Evolutionary conservation across 129 eudicot genomes (phyloP), one percentile per base, ranked within the genome.

Genomic region (Ambrosia trifida): DNA sequence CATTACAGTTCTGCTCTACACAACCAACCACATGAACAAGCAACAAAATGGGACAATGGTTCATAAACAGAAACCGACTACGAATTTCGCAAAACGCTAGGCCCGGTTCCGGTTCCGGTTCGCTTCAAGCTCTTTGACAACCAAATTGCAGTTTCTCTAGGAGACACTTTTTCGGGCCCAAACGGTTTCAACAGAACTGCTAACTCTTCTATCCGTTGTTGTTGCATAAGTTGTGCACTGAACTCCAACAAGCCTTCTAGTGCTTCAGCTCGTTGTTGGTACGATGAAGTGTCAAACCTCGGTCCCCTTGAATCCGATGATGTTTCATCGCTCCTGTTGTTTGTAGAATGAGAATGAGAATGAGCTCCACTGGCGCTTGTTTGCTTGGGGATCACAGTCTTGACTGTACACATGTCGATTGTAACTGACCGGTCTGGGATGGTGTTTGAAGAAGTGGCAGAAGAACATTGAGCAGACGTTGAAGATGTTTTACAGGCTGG

Each of bases 61-160:
- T 3, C 7, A n/a, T 7, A 54, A 16, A 59, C 14, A 35, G 3
- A 76, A 36, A 60, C 24, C 13, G 6, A 61, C 50, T 59, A 77
- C 28, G 36, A 66, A 47, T 70, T 74, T 68, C 67, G 65, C 56
- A 46, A 32, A 68, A 61, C 43, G 41, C 64, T 24, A 43, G 56
- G 54, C 31, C 62, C 79, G 3, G 60, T 53, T 52, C 58, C 81
- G 24, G 82, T 72, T 81, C 78, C 81, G 24, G 84, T 79, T 81
- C 79, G 91, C 78, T 93, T 93, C 49, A 93, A 85, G 76, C 98
- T 93, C 76, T 89, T 93, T 2, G 98, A 76, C 78, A 93, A 60
- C 98, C 98, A 93, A 59, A 94, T 94, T 0, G 98, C 96, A 30
- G 98, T 94, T 62, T 90, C 98, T 57, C 97, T 78, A 10, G 98